A percentile compares a stretch with the other conserved stretches of the same genome.
Conservation (phyloP, 225 moss, liverwort and hornwort genomes). For the Asterella californica region DNA sequence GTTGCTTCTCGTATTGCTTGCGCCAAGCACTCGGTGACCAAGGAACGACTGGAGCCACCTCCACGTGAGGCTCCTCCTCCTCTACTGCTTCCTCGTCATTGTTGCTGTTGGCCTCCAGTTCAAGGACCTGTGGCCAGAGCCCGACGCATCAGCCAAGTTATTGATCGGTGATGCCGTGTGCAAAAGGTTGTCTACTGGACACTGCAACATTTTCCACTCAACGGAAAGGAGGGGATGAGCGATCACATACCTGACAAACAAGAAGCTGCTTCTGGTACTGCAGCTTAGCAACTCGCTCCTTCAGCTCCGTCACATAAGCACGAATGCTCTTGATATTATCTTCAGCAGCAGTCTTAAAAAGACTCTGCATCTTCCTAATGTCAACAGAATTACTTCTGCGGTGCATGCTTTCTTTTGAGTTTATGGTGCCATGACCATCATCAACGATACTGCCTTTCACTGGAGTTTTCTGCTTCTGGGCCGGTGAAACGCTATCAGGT, state of each 20-base stretch:
- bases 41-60: conserved; percentile 47
- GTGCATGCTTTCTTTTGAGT: conserved; percentile 65
- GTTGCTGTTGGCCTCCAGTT: conserved; percentile 52
- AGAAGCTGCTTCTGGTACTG: conserved; percentile 98
- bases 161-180: background rate
- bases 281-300: conserved; percentile 97
- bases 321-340: conserved; percentile 99
- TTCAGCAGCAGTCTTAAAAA: conserved; percentile 97
- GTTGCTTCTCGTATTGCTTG: conserved; percentile 68
- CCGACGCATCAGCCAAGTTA: too few species aligned
- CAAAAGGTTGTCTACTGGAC: background rate
- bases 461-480: conserved; percentile 45
- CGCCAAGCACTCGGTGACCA: conserved; percentile 79
- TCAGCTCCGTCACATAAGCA: conserved; percentile 85
- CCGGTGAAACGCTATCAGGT: conserved; percentile 42
- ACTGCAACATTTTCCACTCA: too few species aligned
- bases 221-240: too few species aligned
- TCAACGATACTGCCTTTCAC: conserved; percentile 13
- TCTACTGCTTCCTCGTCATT: conserved; percentile 41
- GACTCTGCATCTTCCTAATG: conserved; percentile 92
- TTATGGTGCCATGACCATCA: conserved; percentile 30
- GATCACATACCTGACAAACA: conserved; percentile 99
- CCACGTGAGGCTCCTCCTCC: conserved; percentile 53
- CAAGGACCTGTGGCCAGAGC: conserved; percentile 62
- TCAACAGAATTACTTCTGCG: conserved; percentile 82